Conservation (phyloP, 306 rosid genomes). For the Sicyos baderoa region DNA sequence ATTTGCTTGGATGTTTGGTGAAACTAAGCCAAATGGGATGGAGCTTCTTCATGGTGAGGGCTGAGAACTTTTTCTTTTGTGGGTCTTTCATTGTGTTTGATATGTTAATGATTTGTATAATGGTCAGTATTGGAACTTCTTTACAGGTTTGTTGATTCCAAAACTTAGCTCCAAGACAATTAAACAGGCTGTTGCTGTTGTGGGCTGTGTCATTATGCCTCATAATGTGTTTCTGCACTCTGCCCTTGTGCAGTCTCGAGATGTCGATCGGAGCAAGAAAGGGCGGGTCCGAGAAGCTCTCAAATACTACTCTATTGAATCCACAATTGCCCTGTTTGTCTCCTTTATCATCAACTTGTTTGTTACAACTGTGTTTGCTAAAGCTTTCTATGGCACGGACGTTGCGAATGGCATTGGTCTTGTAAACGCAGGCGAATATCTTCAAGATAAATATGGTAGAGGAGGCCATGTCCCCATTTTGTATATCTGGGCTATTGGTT, state of each 20-base stretch:
- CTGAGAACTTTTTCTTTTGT: slow-evolving; percentile 6
- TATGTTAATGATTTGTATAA: slow-evolving; percentile 9
- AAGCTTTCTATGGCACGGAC: slow-evolving; percentile 74
- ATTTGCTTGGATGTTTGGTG: slow-evolving; percentile 98
- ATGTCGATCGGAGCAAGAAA: slow-evolving; percentile 52
- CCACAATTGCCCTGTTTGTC: slow-evolving; percentile 62
- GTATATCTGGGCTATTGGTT: slow-evolving; percentile 88
- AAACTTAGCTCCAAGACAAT: slow-evolving; percentile 86
- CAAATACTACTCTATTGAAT: slow-evolving; percentile 81
- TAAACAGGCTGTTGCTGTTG: slow-evolving; percentile 90
- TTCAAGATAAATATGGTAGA: slow-evolving; percentile 85
- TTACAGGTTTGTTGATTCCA: slow-evolving; percentile 76
- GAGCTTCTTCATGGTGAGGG: slow-evolving; percentile 76
- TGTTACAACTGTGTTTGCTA: slow-evolving; percentile 90
- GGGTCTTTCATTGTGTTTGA: slow-evolving; percentile 1
- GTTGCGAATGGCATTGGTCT: slow-evolving; percentile 70
- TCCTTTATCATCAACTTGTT: slow-evolving; percentile 74
- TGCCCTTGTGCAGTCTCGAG: slow-evolving; percentile 89
- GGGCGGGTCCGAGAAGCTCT: slow-evolving; percentile 88
- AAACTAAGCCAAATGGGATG: slow-evolving; percentile 67
- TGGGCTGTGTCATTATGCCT: slow-evolving; percentile 97
- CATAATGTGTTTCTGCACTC: slow-evolving; percentile 94
- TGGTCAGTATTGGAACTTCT: not conserved
- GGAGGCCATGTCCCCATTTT: slow-evolving; percentile 82
- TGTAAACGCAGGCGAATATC: slow-evolving; percentile 81